Base-by-base conservation (phyloP, 2,329 filamentous ascomycete species). In the Fusarium kyushuense region DNA sequence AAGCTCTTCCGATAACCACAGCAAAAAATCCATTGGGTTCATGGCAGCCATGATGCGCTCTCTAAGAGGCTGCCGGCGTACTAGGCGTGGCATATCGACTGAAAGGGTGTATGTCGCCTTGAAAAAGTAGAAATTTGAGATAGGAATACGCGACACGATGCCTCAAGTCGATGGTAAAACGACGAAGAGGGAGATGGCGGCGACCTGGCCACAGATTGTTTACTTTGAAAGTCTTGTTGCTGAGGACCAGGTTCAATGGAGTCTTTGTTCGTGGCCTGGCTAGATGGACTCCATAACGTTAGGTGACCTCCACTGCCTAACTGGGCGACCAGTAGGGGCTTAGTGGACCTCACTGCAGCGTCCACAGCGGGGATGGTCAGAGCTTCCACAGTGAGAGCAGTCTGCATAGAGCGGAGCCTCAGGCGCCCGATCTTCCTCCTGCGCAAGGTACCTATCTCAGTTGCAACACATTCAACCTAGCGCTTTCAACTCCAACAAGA, bases 1-100 rank as follows among this genome's bases (percentile, higher is more conserved):
- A 63, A 99, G 86, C 80, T 97, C 93, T 77, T 98, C 95, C 0
- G 93, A 96, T 3, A 97, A 80, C 92, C 93, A 97, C 19, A 99
- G 88, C 54, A 96, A 82, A 75, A 95, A 92, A 80, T 99, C 96
- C 82, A 92, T 90, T 5, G 93, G 93, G 76, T 98, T 95, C 61
- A 97, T 83, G 78, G 89, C 89, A 58, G 92, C 86, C 76, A 89
- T 89, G 78, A 98, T 86, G 78, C 95, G 92, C 84, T 98, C 91
- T 30, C 82, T 77, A 71, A 97, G 86, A 77, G 96, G 90, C 77
- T 88, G 89, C 74, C 89, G 90, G 77, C 96, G 93, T 72, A 99
- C 89, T 65, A 97, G 87, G 74, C 90, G 90, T 73, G 94, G 93
- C 83, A 88, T 86, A 64, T 71, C 89, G 66, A 62, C 54, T 30